These are phyloP conservation scores for Bretschneidera sinensis DNA, from an alignment of 345 rosid species.

Conservation along the genomic window DNA sequence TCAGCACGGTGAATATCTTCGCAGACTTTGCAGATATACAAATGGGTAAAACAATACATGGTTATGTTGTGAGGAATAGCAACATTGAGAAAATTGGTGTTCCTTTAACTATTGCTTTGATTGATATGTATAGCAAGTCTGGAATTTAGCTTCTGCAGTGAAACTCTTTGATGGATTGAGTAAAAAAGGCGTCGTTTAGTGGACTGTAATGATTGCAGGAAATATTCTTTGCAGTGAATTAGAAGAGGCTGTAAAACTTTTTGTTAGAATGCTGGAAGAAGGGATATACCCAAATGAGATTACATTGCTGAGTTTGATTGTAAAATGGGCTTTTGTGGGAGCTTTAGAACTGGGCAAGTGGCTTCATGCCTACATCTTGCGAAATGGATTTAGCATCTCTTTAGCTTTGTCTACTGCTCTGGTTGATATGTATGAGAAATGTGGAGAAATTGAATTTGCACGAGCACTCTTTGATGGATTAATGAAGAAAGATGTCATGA, in stretches of 20 bases:
- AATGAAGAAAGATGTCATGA: slow-evolving; percentile 28
- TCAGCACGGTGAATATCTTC: too few relatives aligned
- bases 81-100: slow-evolving; percentile 24
- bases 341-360: slow-evolving; percentile 33
- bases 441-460: slow-evolving; percentile 30
- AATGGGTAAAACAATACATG: slow-evolving; percentile 36
- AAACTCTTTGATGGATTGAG: slow-evolving; percentile 29
- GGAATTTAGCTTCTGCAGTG: slow-evolving; percentile 30
- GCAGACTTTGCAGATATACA: slow-evolving; percentile 16
- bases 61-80: slow-evolving; percentile 35
- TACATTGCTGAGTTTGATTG: slow-evolving; percentile 34
- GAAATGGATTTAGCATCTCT: slow-evolving; percentile 25
- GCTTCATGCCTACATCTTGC: slow-evolving; percentile 36
- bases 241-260: slow-evolving; percentile 27
- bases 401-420: slow-evolving; percentile 33
- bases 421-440: slow-evolving; percentile 50
- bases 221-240: slow-evolving; percentile 26
- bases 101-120: slow-evolving; percentile 31
- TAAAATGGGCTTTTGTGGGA: slow-evolving; percentile 33
- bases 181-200: slow-evolving; percentile 32
- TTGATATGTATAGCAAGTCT: slow-evolving; percentile 47
- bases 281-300: slow-evolving; percentile 34
- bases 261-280: slow-evolving; percentile 34
- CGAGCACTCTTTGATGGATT: slow-evolving; percentile 30
- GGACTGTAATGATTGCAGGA: slow-evolving; percentile 51